phyloP scores from a whole-genome alignment of 2,329 filamentous ascomycete species.

The Fusarium ambrosium region DNA sequence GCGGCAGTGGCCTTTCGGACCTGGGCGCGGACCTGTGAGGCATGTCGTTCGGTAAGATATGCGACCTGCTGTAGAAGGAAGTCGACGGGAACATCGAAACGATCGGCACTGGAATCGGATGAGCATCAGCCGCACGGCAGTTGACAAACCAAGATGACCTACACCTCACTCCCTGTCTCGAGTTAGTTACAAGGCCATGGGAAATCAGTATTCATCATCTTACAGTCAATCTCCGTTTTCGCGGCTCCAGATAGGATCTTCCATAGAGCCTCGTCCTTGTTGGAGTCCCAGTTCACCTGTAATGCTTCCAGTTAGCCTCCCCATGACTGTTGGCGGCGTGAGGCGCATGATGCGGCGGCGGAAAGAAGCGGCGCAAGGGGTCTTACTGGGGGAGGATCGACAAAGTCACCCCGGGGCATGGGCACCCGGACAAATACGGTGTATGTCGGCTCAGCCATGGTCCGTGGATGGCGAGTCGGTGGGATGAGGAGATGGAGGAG shows the following conservation, averaged over 20 bases:
- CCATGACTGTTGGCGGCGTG: conserved; percentile 18
- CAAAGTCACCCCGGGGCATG: conserved; percentile 86
- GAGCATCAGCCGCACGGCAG: conserved; percentile 35
- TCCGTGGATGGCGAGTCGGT: conserved; percentile 37
- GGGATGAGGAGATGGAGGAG: conserved; percentile 33
- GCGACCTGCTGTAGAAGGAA: conserved; percentile 95
- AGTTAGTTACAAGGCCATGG: conserved; percentile 35
- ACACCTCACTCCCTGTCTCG: conserved; percentile 80
- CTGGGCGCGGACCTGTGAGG: conserved; percentile 90
- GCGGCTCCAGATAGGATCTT: conserved; percentile 86
- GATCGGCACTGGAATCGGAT: conserved; percentile 68
- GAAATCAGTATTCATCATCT: conserved; percentile 42
- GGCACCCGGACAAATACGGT: conserved; percentile 93
- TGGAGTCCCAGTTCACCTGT: conserved; percentile 88
- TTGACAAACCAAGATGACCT: conserved; percentile 53
- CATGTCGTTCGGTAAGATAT: conserved; percentile 92
- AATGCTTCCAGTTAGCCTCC: conserved; percentile 42
- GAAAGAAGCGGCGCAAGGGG: conserved; percentile 9
- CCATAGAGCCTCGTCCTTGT: conserved; percentile 92
- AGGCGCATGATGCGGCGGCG: conserved; percentile 33
- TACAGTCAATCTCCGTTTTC: conserved; percentile 90
- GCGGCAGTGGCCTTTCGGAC: conserved; percentile 80
- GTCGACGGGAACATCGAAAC: conserved; percentile 86
- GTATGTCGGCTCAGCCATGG: conserved; percentile 68
- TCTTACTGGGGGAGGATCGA: conserved; percentile 87